Conservation (phyloP, 2,329 filamentous ascomycete species). For the Penicillium corylophilum region DNA sequence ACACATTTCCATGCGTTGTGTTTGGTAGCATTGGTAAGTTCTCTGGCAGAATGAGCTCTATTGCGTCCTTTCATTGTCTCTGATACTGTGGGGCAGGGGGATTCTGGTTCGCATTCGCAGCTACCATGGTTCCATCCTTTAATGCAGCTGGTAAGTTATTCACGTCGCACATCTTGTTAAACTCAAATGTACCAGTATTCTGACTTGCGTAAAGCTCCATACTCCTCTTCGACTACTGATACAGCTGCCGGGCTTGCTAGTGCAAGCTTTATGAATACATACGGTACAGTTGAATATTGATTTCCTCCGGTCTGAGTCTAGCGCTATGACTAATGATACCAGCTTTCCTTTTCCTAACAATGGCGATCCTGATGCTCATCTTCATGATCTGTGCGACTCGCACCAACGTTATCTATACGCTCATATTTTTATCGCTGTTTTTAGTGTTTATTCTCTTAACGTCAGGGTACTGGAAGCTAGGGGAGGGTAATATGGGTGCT, state of each 20-base stretch:
- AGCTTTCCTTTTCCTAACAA: constrained; percentile 63
- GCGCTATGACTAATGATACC: neutral
- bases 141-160: constrained; percentile 51
- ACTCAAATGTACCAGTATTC: constrained; percentile 44
- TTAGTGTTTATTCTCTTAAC: constrained; percentile 60
- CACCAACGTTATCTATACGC: constrained; percentile 69
- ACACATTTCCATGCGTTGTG: constrained; percentile 60
- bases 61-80: neutral
- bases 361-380: constrained; percentile 65
- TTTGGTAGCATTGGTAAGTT: constrained; percentile 52
- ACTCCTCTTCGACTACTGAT: constrained; percentile 26
- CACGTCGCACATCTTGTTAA: constrained; percentile 32
- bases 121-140: constrained; percentile 55
- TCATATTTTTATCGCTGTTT: constrained; percentile 66
- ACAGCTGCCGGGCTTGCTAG: constrained; percentile 26
- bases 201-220: constrained; percentile 17
- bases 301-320: neutral
- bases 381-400: constrained; percentile 69
- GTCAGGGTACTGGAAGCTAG: constrained; percentile 59
- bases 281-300: constrained; percentile 8
- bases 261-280: constrained; percentile 24
- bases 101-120: constrained; percentile 60
- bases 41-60: neutral
- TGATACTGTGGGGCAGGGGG: constrained; percentile 26
- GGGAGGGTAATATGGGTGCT: constrained; percentile 35